phyloP scores from a whole-genome alignment of 495 filamentous ascomycete genomes.

The Massariosphaeria phaeospora region DNA sequence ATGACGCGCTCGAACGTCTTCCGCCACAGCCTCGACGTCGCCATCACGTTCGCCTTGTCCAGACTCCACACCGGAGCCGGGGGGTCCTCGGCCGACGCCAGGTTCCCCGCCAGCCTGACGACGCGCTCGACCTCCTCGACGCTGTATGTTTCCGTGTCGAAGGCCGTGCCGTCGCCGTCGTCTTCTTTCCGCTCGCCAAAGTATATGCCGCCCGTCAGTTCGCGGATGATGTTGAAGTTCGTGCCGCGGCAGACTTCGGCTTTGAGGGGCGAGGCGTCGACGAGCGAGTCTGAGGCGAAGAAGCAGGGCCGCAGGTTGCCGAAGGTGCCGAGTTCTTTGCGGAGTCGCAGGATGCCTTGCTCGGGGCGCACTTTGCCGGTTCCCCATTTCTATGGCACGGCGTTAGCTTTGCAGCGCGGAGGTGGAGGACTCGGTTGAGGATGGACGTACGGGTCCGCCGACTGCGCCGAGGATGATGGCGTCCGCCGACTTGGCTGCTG shows the following conservation, averaged over 20 bases:
- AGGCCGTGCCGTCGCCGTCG: slow-evolving; percentile 70
- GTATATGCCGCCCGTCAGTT: slow-evolving; percentile 94
- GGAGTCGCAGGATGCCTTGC: slow-evolving; percentile 86
- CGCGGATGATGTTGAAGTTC: slow-evolving; percentile 92
- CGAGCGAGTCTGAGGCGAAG: slow-evolving; percentile 86
- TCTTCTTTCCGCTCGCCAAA: slow-evolving; percentile 91
- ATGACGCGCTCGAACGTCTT: slow-evolving; percentile 79
- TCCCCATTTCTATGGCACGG: slow-evolving; percentile 70
- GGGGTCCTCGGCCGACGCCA: slow-evolving; percentile 75
- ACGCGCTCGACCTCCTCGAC: slow-evolving; percentile 86
- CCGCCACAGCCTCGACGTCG: slow-evolving; percentile 84
- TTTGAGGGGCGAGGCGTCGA: slow-evolving; percentile 84
- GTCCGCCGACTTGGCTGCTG: slow-evolving; percentile 82
- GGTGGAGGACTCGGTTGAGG: neutral
- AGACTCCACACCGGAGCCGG: slow-evolving; percentile 80
- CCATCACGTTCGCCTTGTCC: slow-evolving; percentile 97
- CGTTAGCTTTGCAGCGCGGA: neutral
- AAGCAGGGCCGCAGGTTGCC: slow-evolving; percentile 97
- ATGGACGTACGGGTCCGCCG: slow-evolving; percentile 71
- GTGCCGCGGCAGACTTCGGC: slow-evolving; percentile 78
- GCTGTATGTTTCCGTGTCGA: slow-evolving; percentile 88
- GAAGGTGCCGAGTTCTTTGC: slow-evolving; percentile 91
- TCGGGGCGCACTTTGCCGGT: slow-evolving; percentile 85
- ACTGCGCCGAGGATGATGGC: slow-evolving; percentile 93
- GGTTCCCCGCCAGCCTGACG: slow-evolving; percentile 71